Base-by-base conservation (phyloP, 495 filamentous ascomycete genomes). In the Cryomyces minteri region DNA sequence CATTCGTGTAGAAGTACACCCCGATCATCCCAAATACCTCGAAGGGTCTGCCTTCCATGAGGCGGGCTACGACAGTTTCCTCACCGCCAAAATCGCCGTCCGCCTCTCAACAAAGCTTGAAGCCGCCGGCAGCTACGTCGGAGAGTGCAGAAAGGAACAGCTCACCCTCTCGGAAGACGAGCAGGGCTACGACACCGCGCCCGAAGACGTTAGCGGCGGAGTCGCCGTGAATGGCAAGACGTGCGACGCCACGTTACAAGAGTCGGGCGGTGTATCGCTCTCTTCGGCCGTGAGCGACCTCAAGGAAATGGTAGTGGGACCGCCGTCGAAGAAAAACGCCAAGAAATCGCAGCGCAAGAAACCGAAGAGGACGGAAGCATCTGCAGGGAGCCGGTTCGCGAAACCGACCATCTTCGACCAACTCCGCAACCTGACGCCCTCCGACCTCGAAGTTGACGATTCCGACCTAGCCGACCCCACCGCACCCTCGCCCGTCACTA, bases 61-160 rank as follows among this genome's bases (percentile, higher is more conserved):
- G 55, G 82, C 81, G 12, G 83, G 82, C 10, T 85, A 69, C 49
- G 82, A 86, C 54, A 84, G 80, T 58, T 71, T 70, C 49, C 68
- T 82, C 51, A 79, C 81, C 0, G 80, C 80, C 0, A 66, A 72
- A 33, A 65, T 82, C 10, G 76, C 80, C 51, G 61, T 82, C 47
- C 77, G 72, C 40, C 61, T 82, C 11, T 67, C 76, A 0, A 59
- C 68, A 3, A 67, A 71, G 45, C 62, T 81, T 11, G 54, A 62
- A 48, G 48, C 50, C 5, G 55, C 58, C 32, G 58, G 56, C n/a
- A 40, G 12, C 3, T 55, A 57, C 39, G 41, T 40, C 28, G 40
- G 40, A 7, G 33, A 39, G 25, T 25, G 18, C 18, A 25, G 31
- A 48, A n/a, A 32, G 8, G 6, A 36, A 9, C 31, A n/a, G 40